Conservation (phyloP, 805 yeast genomes). For the Candida andamanensis region DNA sequence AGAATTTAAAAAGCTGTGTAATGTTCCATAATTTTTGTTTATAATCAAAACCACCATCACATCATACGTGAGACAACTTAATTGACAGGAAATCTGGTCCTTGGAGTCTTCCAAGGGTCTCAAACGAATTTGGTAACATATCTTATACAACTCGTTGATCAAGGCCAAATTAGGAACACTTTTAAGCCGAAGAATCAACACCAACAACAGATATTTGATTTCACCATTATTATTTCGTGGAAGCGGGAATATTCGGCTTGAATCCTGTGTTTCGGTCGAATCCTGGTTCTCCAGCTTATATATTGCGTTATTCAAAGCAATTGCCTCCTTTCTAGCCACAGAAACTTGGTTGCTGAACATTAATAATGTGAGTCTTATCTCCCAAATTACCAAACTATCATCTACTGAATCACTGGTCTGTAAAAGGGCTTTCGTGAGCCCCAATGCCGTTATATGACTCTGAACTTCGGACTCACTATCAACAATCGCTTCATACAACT, state of each 20-base stretch:
- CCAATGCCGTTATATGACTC: too few species aligned
- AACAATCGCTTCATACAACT: neutral
- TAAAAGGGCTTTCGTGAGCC: too few species aligned
- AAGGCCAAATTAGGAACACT: constrained; percentile 37
- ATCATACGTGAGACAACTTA: constrained; percentile 29
- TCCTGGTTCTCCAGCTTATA: constrained; percentile 26
- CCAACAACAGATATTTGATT: constrained; percentile 23
- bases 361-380: constrained; percentile 26
- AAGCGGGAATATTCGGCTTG: constrained; percentile 30
- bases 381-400: constrained; percentile 33
- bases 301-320: constrained; percentile 30
- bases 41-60: constrained; percentile 24
- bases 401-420: too few species aligned
- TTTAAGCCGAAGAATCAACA: constrained; percentile 36
- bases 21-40: constrained; percentile 25
- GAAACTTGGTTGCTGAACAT: constrained; percentile 26
- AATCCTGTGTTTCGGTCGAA: constrained; percentile 4
- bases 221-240: constrained; percentile 30
- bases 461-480: too few species aligned
- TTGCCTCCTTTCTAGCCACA: constrained; percentile 33
- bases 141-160: constrained; percentile 40
- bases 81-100: constrained; percentile 9
- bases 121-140: constrained; percentile 34
- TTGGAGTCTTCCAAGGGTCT: constrained; percentile 8
- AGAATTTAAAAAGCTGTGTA: constrained; percentile 22